These are phyloP conservation scores for Casuarina equisetifolia DNA, from an alignment of 306 rosid species.

Conservation along the genomic window DNA sequence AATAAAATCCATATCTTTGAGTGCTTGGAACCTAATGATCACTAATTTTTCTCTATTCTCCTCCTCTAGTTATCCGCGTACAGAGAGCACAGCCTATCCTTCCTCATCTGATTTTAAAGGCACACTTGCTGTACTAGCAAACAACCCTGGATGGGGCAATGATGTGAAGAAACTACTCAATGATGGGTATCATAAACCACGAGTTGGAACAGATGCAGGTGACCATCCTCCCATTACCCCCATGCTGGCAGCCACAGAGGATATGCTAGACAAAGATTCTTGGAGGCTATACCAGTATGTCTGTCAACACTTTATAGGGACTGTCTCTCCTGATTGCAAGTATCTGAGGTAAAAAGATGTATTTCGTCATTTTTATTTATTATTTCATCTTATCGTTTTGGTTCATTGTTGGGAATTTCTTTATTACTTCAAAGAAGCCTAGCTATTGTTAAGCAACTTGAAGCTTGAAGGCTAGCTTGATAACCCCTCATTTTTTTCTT, in stretches of 20 bases:
- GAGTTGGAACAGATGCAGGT: slow-evolving; percentile 79
- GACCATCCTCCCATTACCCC: slow-evolving; percentile 99
- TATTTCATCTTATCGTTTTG: slow-evolving; percentile 19
- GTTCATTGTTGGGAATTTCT: slow-evolving; percentile 17
- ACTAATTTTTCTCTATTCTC: slow-evolving; percentile 13
- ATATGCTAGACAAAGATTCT: slow-evolving; percentile 78
- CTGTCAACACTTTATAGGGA: slow-evolving; percentile 87
- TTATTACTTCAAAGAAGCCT: not conserved
- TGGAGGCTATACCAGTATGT: slow-evolving; percentile 91
- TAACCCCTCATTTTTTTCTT: no score
- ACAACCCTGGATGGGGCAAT: slow-evolving; percentile 71
- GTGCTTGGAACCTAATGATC: slow-evolving; percentile 1
- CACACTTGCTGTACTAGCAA: slow-evolving; percentile 66
- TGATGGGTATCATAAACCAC: slow-evolving; percentile 73
- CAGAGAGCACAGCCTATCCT: slow-evolving; percentile 95
- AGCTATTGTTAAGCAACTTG: not conserved
- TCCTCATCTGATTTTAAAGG: slow-evolving; percentile 85
- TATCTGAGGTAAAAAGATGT: slow-evolving; percentile 58
- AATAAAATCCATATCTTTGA: not conserved
- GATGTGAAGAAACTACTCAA: slow-evolving; percentile 63
- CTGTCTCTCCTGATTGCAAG: slow-evolving; percentile 93
- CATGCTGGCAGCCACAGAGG: slow-evolving; percentile 76
- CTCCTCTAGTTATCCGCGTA: slow-evolving; percentile 86
- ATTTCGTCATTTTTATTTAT: slow-evolving; percentile 15
- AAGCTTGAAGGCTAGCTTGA: not conserved